Evolutionary conservation across 148 eudicot species (phyloP), one percentile per base, ranked within the genome.

Genomic region (Polygonum aviculare): DNA sequence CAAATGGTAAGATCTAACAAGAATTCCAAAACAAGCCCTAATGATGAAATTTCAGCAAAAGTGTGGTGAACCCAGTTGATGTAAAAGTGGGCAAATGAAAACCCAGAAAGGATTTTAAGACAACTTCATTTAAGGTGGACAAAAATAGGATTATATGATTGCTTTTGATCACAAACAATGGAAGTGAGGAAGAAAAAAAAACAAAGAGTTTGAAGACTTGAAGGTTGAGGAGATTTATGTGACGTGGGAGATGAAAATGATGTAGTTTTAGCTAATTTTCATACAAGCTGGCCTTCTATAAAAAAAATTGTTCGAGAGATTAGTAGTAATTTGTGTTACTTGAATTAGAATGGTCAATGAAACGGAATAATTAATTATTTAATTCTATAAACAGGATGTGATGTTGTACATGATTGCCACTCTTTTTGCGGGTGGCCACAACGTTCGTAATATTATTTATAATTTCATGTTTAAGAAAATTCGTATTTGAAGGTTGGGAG

Each of bases 331-430:
- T 12, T 62, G 38, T 31, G 38, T 26, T 62, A 16, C 2, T 26
- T 19, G 21, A 19, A 9, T 31, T 31, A 62, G 35, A 26, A 12
- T 26, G 39, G 12, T 18, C 39, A 62, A 63, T 63, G 69, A 63
- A 63, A 31, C 3, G 38, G 33, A 50, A 50, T 15, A 50, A 50
- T 50, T 3, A n/a, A 55, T 57, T 31, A 33, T 31, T 63, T 63
- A 36, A 67, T 67, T 5, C n/a, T 35, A 38, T 15, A n/a, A 67
- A 38, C 2, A 12, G 40, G 45, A 31, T 41, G 45, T 67, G 72
- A 67, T 67, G 72, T 38, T 67, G 45, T 67, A 67, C 72, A 67
- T 67, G 72, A 21, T 36, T 67, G 72, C 72, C 72, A 67, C 72
- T 67, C 72, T 60, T 10, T 67, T 67, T 35, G 72, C 45, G 16